Base-by-base conservation (phyloP, 2,329 filamentous ascomycete genomes). In the Penicillium janthinellum region DNA sequence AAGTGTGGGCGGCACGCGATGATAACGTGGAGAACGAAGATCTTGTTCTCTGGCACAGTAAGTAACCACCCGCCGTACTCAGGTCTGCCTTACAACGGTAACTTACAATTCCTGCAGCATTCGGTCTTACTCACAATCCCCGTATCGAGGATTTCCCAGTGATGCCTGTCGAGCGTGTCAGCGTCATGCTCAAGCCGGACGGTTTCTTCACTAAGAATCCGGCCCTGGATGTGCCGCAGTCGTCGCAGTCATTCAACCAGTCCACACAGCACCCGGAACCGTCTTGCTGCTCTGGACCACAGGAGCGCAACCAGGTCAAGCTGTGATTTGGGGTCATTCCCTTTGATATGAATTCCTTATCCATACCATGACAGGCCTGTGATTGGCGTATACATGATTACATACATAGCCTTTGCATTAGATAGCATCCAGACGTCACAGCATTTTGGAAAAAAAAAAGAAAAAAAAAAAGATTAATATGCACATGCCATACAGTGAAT, bases 101-200 rank as follows among this genome's bases (percentile, higher is more conserved):
- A 42, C 65, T 67, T 17, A 63, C 57, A 17, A 42, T 10, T 39
- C 44, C 44, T n/a, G 8, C 41, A 75, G 72, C 73, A 17, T 79
- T 80, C 63, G 80, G 86, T 10, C 82, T 88, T 22, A 89, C 88
- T 35, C 87, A 89, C 62, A 84, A 88, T 41, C 85, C 86, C 0
- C 77, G 86, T 2, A 79, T 85, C 28, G 87, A 89, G 67, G 87
- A 89, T 67, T 89, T 88, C 74, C 86, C 86, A 0, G 84, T 89
- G 31, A 89, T 89, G 87, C 87, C 86, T 0, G 81, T 81, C 63
- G 87, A 89, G 68, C 73, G 77, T 5, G 72, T 80, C 45, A 78
- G 76, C 44, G 77, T 83, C 10, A 77, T 75, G 67, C 68, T 84
- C 25, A 78, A 79, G 65, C 80, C 81, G 6, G 78, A 80, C 60